phyloP scores from a whole-genome alignment of 208 protist species.

The Leishmania amazonensis region DNA sequence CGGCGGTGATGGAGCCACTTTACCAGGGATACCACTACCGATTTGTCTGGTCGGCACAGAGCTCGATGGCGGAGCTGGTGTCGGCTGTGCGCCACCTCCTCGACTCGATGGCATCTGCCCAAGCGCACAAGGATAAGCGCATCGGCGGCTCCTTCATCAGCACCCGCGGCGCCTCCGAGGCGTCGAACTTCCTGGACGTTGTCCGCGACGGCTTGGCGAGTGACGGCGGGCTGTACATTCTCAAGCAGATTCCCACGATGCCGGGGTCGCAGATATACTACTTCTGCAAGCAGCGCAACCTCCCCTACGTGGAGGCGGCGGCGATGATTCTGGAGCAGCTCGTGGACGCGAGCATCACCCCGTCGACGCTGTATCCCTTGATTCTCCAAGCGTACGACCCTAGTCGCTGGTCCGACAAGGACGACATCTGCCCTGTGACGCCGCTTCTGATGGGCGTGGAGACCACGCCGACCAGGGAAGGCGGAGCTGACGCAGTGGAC shows the following conservation, averaged over 20 bases:
- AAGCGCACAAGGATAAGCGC: slow-evolving; percentile 4
- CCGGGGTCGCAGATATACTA: slow-evolving; percentile 61
- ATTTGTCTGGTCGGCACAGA: slow-evolving; percentile 51
- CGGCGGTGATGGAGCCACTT: slow-evolving; percentile 31
- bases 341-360: slow-evolving; percentile 59
- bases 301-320: slow-evolving; percentile 74
- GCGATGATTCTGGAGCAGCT: slow-evolving; percentile 81
- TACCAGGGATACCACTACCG: slow-evolving; percentile 54
- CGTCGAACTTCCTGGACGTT: slow-evolving; percentile 63
- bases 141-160: slow-evolving; percentile 48
- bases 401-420: slow-evolving; percentile 55
- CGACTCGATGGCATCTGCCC: slow-evolving; percentile 7
- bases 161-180: slow-evolving; percentile 52
- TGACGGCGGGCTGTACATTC: slow-evolving; percentile 85
- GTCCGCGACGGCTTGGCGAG: slow-evolving; percentile 76
- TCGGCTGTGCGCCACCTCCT: slow-evolving; percentile 25
- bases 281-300: slow-evolving; percentile 44
- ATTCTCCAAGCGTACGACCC: slow-evolving; percentile 74
- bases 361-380: slow-evolving; percentile 50
- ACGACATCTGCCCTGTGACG: slow-evolving; percentile 71
- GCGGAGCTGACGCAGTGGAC: background rate
- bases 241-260: slow-evolving; percentile 61
- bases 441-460: slow-evolving; percentile 23
- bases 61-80: slow-evolving; percentile 49
- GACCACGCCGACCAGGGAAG: background rate